These are phyloP conservation scores for Phlyctochytrium bullatum DNA, from an alignment of 192 early-diverging fungal species.

Conservation along the genomic window DNA sequence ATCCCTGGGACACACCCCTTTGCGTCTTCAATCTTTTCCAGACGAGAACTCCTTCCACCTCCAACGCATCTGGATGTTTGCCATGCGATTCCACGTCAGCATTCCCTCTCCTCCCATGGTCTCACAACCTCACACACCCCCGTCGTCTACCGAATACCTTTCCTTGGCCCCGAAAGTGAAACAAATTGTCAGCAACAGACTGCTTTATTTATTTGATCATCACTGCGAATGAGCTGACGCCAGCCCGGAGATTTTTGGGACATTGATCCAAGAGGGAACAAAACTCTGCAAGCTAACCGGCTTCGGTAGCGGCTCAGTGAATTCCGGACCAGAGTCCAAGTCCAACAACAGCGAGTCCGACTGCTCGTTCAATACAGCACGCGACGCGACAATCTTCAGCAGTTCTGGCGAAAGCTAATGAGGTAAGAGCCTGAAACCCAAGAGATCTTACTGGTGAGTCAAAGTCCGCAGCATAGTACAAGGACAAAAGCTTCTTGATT, in stretches of 20 bases:
- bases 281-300: slow-evolving; percentile 71
- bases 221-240: background rate
- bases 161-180: too few relatives aligned
- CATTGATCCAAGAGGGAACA: slow-evolving; percentile 63
- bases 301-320: slow-evolving; percentile 52
- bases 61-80: too few relatives aligned
- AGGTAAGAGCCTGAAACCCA: background rate
- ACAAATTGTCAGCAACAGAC: too few relatives aligned
- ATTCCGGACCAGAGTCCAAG: slow-evolving; percentile 63
- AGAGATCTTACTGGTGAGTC: slow-evolving; percentile 68
- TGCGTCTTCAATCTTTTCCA: too few relatives aligned
- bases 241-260: slow-evolving; percentile 36
- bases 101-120: too few relatives aligned
- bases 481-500: slow-evolving; percentile 96
- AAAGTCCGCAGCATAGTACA: slow-evolving; percentile 95
- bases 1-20: too few relatives aligned
- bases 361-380: slow-evolving; percentile 85
- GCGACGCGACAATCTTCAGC: slow-evolving; percentile 81
- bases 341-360: slow-evolving; percentile 87
- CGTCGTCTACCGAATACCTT: too few relatives aligned
- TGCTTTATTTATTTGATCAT: too few relatives aligned
- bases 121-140: too few relatives aligned
- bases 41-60: too few relatives aligned
- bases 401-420: slow-evolving; percentile 78
- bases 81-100: too few relatives aligned